Evolutionary conservation across 352 stramenopile genomes (phyloP).

Genomic region (Saprolegnia parasitica): DNA sequence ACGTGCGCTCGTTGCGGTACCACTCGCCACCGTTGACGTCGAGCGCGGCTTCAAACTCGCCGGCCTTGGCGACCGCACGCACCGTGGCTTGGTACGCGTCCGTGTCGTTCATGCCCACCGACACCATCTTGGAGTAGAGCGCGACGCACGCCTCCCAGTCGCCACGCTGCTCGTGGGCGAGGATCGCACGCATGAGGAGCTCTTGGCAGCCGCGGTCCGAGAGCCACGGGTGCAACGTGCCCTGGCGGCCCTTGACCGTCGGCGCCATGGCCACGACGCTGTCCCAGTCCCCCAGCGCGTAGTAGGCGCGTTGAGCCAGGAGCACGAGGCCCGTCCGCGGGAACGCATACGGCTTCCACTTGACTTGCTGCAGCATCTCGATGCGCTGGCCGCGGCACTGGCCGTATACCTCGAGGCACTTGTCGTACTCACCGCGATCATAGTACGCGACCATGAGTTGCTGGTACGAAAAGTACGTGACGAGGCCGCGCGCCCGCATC

Average conservation of each 20-base stretch:
- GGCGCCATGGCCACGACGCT: slow-evolving; percentile 58
- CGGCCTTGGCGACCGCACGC: slow-evolving; percentile 72
- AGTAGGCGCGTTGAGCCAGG: slow-evolving; percentile 48
- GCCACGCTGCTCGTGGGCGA: slow-evolving; percentile 52
- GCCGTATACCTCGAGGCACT: slow-evolving; percentile 58
- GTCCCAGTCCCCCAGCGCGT: slow-evolving; percentile 49
- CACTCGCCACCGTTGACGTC: slow-evolving; percentile 79
- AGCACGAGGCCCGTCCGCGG: slow-evolving; percentile 63
- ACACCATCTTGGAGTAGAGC: slow-evolving; percentile 67
- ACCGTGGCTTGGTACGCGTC: slow-evolving; percentile 78
- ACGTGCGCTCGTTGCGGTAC: slow-evolving; percentile 75
- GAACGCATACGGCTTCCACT: slow-evolving; percentile 54
- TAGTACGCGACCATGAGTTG: slow-evolving; percentile 64
- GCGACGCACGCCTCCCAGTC: slow-evolving; percentile 75
- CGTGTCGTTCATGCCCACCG: slow-evolving; percentile 59
- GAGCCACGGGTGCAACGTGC: slow-evolving; percentile 10
- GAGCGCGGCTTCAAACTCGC: slow-evolving; percentile 79
- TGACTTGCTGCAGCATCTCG: slow-evolving; percentile 30
- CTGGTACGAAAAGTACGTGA: slow-evolving; percentile 70
- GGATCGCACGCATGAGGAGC: slow-evolving; percentile 45
- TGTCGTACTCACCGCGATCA: slow-evolving; percentile 35
- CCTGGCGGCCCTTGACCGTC: slow-evolving; percentile 38
- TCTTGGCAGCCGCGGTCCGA: slow-evolving; percentile 32
- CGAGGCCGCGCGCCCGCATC: slow-evolving; percentile 42
- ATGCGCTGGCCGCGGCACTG: slow-evolving; percentile 44